Conservation (phyloP, 805 yeast genomes). For the Cyberlindnera xylosilytica region DNA sequence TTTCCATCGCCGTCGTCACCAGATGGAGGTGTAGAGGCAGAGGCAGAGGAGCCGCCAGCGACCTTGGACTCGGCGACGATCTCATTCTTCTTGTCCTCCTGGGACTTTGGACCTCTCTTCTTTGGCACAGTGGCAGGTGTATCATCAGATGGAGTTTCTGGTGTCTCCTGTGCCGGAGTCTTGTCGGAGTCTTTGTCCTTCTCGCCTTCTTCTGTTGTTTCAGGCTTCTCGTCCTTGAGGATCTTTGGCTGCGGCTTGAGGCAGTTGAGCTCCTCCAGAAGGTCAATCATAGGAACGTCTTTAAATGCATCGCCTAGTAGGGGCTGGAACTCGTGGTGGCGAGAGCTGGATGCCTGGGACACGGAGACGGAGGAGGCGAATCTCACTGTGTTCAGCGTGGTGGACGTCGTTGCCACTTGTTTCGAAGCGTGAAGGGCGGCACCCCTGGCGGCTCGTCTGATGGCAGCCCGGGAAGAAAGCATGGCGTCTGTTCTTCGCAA, state of each 20-base stretch:
- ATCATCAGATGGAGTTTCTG: too few species aligned
- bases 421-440: constrained; percentile 4
- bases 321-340: background rate
- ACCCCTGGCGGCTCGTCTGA: constrained; percentile 3
- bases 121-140: too few species aligned
- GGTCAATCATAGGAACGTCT: constrained; percentile 17
- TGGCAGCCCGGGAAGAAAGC: constrained; percentile 9
- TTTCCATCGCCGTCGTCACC: constrained; percentile 20
- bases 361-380: constrained; percentile 9
- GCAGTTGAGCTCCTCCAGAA: constrained; percentile 26
- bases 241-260: constrained; percentile 9
- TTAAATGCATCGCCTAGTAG: constrained; percentile 2
- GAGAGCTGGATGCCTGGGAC: background rate
- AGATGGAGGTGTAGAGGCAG: constrained; percentile 19
- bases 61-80: constrained; percentile 13
- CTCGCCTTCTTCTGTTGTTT: constrained; percentile 1
- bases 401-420: background rate
- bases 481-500: constrained; percentile 1
- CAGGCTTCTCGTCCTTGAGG: constrained; percentile 12
- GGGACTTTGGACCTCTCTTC: constrained; percentile 23
- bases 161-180: too few species aligned
- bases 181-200: too few species aligned
- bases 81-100: constrained; percentile 20
- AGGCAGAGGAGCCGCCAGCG: constrained; percentile 12
- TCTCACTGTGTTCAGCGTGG: constrained; percentile 2